Evolutionary conservation across 2,329 filamentous ascomycete genomes (phyloP).

Genomic region (Simplicillium aogashimaense): DNA sequence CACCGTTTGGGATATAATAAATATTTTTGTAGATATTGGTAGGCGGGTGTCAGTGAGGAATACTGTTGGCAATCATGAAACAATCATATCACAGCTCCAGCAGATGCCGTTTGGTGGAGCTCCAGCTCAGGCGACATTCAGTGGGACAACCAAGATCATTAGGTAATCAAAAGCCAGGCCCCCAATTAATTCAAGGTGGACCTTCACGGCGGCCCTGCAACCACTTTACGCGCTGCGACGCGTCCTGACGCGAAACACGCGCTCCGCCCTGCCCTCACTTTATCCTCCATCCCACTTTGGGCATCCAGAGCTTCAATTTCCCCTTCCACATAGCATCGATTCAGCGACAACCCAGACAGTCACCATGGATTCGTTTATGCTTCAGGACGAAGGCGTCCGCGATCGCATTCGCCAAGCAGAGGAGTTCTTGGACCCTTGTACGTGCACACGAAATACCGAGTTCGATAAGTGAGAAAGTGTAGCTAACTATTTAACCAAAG

Average conservation of each 20-base stretch:
- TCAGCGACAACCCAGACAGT: not conserved
- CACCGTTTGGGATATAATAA: not conserved
- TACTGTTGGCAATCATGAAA: no score
- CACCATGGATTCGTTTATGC: conserved; percentile 62
- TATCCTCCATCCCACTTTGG: conserved; percentile 2
- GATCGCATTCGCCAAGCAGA: conserved; percentile 80
- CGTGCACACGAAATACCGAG: conserved; percentile 18
- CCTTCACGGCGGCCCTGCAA: no score
- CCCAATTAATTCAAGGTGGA: no score
- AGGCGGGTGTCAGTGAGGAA: no score
- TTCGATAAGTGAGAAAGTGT: not conserved
- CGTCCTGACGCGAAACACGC: conserved; percentile 7
- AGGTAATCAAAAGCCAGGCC: no score
- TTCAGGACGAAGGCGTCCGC: conserved; percentile 75
- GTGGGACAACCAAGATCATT: no score
- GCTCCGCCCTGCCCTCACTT: conserved; percentile 5
- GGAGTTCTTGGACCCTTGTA: conserved; percentile 91
- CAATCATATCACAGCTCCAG: no score
- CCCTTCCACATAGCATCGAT: conserved; percentile 4
- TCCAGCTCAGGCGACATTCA: no score
- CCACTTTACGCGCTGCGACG: conserved; percentile 14
- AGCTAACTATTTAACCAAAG: conserved; percentile 3
- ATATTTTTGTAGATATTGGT: not conserved
- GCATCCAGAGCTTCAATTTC: conserved; percentile 1
- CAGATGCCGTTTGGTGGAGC: no score